Conservation (phyloP, 78 protist species). For the Planoprotostelium fungivorum region DNA sequence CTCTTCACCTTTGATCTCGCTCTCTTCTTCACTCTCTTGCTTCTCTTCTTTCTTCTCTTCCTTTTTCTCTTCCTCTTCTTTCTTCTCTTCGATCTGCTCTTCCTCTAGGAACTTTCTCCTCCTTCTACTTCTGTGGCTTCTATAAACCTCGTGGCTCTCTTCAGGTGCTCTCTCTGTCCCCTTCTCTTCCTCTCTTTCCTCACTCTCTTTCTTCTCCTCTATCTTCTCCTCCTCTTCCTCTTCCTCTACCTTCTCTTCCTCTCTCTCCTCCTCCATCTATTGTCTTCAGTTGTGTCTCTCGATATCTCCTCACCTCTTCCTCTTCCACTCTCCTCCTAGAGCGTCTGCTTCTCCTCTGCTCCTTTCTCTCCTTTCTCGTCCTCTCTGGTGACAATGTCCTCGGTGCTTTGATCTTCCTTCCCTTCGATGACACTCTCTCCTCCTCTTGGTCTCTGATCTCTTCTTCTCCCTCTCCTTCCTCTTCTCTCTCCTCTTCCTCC, state of each 20-base stretch:
- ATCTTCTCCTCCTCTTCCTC: constrained; percentile 5
- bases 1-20: too few relatives aligned
- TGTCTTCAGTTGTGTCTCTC: too few relatives aligned
- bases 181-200: constrained; percentile 4
- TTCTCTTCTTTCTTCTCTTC: too few relatives aligned
- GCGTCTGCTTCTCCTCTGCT: not conserved
- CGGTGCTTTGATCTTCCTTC: not conserved
- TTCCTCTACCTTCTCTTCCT: not conserved
- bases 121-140: too few relatives aligned
- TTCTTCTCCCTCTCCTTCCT: not conserved
- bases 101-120: too few relatives aligned
- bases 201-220: constrained; percentile 11
- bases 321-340: too few relatives aligned
- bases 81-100: too few relatives aligned
- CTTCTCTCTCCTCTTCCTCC: constrained; percentile 3
- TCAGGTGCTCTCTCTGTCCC: constrained; percentile 8
- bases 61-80: too few relatives aligned
- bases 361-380: not conserved
- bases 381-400: not conserved
- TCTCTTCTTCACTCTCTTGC: too few relatives aligned
- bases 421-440: not conserved
- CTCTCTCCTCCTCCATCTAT: not conserved
- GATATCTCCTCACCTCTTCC: too few relatives aligned
- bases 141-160: too few relatives aligned
- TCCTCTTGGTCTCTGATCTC: not conserved